These are phyloP conservation scores for Phytophthora niederhauseri DNA, from an alignment of 352 stramenopile species.

Conservation along the genomic window DNA sequence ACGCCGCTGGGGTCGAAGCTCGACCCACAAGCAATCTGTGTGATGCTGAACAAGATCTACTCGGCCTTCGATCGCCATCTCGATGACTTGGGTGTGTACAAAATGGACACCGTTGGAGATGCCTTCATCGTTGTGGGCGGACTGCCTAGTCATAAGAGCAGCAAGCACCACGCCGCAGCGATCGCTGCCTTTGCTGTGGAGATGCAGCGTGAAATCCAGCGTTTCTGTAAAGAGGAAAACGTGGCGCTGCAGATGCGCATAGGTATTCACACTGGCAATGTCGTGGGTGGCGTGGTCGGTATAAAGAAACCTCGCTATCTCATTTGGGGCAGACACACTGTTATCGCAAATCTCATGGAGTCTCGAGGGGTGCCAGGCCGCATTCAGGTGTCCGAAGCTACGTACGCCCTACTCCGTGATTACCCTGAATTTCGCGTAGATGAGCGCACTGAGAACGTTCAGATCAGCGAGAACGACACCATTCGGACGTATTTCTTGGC, in stretches of 20 bases:
- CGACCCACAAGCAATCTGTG: slow-evolving; percentile 68
- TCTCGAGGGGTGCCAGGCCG: slow-evolving; percentile 56
- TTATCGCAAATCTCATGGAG: slow-evolving; percentile 86
- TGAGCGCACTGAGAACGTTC: slow-evolving; percentile 47
- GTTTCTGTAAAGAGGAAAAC: slow-evolving; percentile 66
- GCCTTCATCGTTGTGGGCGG: slow-evolving; percentile 86
- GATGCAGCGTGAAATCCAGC: slow-evolving; percentile 87
- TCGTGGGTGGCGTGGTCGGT: slow-evolving; percentile 83
- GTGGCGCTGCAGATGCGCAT: slow-evolving; percentile 88
- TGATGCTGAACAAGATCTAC: slow-evolving; percentile 86
- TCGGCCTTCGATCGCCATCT: slow-evolving; percentile 82
- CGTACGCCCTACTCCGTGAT: slow-evolving; percentile 53
- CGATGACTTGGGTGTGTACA: slow-evolving; percentile 85
- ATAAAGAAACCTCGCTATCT: slow-evolving; percentile 89
- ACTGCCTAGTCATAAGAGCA: slow-evolving; percentile 72
- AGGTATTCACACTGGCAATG: slow-evolving; percentile 83
- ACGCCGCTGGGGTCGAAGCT: slow-evolving; percentile 68
- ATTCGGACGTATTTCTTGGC: slow-evolving; percentile 60
- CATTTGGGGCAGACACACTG: slow-evolving; percentile 82
- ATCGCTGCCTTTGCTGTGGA: slow-evolving; percentile 83
- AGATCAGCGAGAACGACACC: slow-evolving; percentile 61
- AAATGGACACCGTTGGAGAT: slow-evolving; percentile 88
- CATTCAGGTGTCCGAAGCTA: slow-evolving; percentile 71
- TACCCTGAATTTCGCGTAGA: slow-evolving; percentile 65
- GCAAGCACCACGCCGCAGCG: slow-evolving; percentile 71